Conservation (phyloP, 2,329 filamentous ascomycete genomes). For the Knufia fluminis region DNA sequence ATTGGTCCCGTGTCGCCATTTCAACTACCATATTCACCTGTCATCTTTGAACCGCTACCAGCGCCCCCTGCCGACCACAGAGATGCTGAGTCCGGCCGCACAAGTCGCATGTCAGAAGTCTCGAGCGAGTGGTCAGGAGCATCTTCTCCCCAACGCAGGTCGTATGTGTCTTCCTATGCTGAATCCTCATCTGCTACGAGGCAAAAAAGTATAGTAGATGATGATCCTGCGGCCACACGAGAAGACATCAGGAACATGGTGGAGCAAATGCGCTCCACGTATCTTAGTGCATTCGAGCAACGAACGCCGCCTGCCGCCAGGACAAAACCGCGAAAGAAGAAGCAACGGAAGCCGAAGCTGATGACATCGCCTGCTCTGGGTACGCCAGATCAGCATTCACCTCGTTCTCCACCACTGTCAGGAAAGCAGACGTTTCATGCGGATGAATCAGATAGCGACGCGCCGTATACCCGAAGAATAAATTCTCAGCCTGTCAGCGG, state of each 20-base stretch:
- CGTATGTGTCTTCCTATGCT: constrained; percentile 17
- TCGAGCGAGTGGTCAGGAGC: constrained; percentile 16
- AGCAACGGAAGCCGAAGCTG: constrained; percentile 16
- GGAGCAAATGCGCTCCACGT: constrained; percentile 22
- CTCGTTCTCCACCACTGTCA: background rate
- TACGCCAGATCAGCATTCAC: background rate
- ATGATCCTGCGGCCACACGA: constrained; percentile 15
- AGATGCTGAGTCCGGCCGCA: background rate
- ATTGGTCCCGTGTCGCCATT: background rate
- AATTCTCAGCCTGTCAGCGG: constrained; percentile 12
- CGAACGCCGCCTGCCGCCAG: constrained; percentile 13
- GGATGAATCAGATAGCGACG: constrained; percentile 6
- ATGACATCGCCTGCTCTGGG: constrained; percentile 2
- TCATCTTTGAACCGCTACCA: constrained; percentile 11
- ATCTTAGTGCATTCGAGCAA: constrained; percentile 22
- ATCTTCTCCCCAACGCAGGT: constrained; percentile 17
- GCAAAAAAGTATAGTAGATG: constrained; percentile 18
- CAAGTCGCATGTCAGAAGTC: background rate
- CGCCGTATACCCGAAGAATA: constrained; percentile 11
- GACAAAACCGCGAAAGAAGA: constrained; percentile 13
- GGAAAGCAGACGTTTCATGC: constrained; percentile 9
- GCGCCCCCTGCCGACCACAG: constrained; percentile 3
- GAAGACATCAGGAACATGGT: constrained; percentile 23
- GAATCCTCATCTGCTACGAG: constrained; percentile 18
- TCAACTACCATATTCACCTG: constrained; percentile 5